Percentiles rank a stretch among this genome's conserved stretches.
Evolutionary conservation across 805 yeast species (phyloP).

Genomic region (Yarrowia deformans): DNA sequence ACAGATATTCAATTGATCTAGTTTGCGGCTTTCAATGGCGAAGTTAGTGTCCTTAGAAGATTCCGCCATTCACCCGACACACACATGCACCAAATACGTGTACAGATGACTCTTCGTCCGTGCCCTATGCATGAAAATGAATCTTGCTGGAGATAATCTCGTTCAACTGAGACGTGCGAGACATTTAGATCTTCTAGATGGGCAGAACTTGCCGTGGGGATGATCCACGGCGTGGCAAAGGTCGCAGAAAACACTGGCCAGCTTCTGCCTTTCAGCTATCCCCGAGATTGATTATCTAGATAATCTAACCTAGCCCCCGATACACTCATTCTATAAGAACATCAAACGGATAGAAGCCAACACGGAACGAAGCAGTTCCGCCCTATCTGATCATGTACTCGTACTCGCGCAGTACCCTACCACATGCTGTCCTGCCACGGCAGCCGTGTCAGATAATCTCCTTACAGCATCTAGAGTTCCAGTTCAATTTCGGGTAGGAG

Average conservation of each 20-base stretch:
- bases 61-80: no score
- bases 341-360: no score
- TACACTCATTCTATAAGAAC: neutral
- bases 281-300: slow-evolving; percentile 2
- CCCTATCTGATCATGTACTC: neutral
- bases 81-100: neutral
- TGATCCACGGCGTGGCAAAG: neutral
- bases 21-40: no score
- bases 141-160: slow-evolving; percentile 9
- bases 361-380: neutral
- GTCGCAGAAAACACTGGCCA: neutral
- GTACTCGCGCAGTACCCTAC: slow-evolving; percentile 1
- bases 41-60: no score
- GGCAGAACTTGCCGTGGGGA: neutral
- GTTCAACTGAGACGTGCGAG: neutral
- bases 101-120: neutral
- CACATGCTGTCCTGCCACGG: neutral
- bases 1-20: no score
- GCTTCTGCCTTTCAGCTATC: neutral
- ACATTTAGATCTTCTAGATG: no score
- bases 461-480: slow-evolving; percentile 18
- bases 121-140: neutral
- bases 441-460: slow-evolving; percentile 8
- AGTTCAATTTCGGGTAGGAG: neutral
- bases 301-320: neutral